Conservation (phyloP, 176 grass and related monocot species). For the Oryza glaberrima region DNA sequence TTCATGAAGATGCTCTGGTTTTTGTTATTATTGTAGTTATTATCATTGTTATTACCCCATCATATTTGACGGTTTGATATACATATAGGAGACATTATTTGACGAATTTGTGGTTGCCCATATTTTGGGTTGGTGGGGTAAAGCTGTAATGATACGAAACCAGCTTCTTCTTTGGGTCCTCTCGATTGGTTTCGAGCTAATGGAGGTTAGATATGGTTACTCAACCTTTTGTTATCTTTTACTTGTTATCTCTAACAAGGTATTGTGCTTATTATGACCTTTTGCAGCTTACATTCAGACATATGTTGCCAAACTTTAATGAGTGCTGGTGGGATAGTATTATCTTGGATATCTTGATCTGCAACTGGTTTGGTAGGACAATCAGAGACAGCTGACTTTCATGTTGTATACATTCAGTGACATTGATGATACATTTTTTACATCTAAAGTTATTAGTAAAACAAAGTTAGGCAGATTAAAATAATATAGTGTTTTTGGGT, state of each 20-base stretch:
- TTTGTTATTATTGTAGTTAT: neutral
- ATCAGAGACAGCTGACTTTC: conserved; percentile 15
- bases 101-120: conserved; percentile 99
- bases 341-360: conserved; percentile 95
- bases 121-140: conserved; percentile 98
- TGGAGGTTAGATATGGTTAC: conserved; percentile 78
- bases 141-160: conserved; percentile 99
- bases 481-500: neutral
- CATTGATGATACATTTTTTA: conserved; percentile 23
- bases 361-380: conserved; percentile 99
- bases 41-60: conserved; percentile 20
- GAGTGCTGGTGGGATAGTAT: conserved; percentile 99
- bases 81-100: conserved; percentile 90
- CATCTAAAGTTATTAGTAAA: conserved; percentile 7
- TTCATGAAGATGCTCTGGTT: conserved; percentile 32
- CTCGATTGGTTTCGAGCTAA: conserved; percentile 94
- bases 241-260: conserved; percentile 27
- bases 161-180: conserved; percentile 93
- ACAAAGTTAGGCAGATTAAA: neutral
- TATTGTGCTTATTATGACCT: conserved; percentile 39
- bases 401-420: conserved; percentile 4
- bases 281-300: conserved; percentile 91
- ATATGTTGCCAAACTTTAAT: conserved; percentile 99
- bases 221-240: conserved; percentile 28
- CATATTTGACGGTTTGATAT: conserved; percentile 43